Evolutionary conservation across 805 yeast species (phyloP).

Genomic region (Pichia pseudocactophila): DNA sequence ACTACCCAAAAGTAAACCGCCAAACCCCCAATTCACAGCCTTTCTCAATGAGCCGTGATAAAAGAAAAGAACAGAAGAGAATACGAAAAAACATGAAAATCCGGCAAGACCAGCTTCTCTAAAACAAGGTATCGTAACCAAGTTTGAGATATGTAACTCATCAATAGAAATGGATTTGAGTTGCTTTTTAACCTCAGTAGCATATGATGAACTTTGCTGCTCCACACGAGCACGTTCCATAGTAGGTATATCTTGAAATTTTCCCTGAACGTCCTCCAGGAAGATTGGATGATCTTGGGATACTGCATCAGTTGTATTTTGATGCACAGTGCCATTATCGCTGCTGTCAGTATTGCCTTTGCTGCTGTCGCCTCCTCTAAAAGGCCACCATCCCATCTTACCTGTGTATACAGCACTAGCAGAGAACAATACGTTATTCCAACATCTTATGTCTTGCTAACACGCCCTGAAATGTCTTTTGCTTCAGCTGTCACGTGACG

Average conservation of each 20-base stretch:
- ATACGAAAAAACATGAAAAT: conserved; percentile 59
- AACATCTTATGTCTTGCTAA: too few species aligned
- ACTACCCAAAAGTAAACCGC: conserved; percentile 72
- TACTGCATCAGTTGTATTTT: not conserved
- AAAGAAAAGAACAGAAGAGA: conserved; percentile 57
- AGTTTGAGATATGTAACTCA: conserved; percentile 44
- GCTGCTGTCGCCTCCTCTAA: conserved; percentile 4
- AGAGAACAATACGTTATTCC: too few species aligned
- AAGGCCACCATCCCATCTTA: conserved; percentile 13
- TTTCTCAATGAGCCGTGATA: conserved; percentile 53
- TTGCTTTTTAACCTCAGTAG: conserved; percentile 16
- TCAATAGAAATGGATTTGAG: conserved; percentile 31
- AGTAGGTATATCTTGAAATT: conserved; percentile 30
- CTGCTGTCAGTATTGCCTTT: conserved; percentile 2
- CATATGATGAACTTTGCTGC: conserved; percentile 12
- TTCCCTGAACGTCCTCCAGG: conserved; percentile 41
- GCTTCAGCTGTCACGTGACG: too few species aligned
- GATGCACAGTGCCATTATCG: conserved; percentile 2
- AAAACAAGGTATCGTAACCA: conserved; percentile 64
- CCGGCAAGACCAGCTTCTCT: conserved; percentile 75
- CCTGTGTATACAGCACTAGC: too few species aligned
- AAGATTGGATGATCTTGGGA: conserved; percentile 22
- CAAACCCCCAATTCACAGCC: conserved; percentile 75
- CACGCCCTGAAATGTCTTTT: too few species aligned
- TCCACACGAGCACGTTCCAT: conserved; percentile 2